These are phyloP conservation scores for Pyrenophora teres DNA, from an alignment of 2,329 filamentous ascomycete species.

Conservation along the genomic window DNA sequence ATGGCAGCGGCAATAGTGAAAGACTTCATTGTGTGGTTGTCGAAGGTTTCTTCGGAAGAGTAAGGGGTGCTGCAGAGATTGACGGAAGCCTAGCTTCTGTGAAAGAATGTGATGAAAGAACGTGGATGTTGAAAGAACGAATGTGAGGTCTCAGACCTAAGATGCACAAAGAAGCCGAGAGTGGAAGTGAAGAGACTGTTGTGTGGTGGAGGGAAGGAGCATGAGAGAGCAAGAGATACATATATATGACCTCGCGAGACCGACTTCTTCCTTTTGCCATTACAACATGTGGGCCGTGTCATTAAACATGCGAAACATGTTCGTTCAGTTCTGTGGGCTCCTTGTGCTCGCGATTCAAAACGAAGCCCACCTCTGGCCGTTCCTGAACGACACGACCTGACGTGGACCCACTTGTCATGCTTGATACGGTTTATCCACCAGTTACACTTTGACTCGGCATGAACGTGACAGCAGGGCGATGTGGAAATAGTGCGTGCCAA, in stretches of 20 bases:
- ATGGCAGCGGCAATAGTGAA: conserved; percentile 49
- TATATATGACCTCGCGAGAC: conserved; percentile 27
- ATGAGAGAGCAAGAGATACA: conserved; percentile 1
- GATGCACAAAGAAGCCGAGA: conserved; percentile 32
- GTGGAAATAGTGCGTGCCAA: conserved; percentile 23
- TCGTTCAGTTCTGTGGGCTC: conserved; percentile 26
- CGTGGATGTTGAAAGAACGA: conserved; percentile 39
- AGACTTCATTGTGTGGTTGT: conserved; percentile 50
- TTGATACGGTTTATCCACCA: conserved; percentile 37
- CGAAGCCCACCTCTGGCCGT: conserved; percentile 16
- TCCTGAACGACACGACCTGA: conserved; percentile 20
- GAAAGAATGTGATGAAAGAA: conserved; percentile 38
- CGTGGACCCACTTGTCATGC: conserved; percentile 26
- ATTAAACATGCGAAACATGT: conserved; percentile 46
- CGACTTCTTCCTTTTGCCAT: conserved; percentile 16
- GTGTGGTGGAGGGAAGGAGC: conserved; percentile 18
- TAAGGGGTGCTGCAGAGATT: conserved; percentile 24
- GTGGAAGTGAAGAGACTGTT: conserved; percentile 29
- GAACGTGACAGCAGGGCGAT: conserved; percentile 22
- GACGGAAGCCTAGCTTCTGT: conserved; percentile 42
- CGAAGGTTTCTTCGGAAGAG: conserved; percentile 17
- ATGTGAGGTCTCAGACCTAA: conserved; percentile 48
- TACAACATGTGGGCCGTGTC: conserved; percentile 37
- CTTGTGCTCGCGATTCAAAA: conserved; percentile 26
- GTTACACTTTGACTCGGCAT: conserved; percentile 13